Evolutionary conservation across 495 filamentous ascomycete genomes (phyloP), one percentile per base, ranked within the genome.

Genomic region (Xylaria telfairii): DNA sequence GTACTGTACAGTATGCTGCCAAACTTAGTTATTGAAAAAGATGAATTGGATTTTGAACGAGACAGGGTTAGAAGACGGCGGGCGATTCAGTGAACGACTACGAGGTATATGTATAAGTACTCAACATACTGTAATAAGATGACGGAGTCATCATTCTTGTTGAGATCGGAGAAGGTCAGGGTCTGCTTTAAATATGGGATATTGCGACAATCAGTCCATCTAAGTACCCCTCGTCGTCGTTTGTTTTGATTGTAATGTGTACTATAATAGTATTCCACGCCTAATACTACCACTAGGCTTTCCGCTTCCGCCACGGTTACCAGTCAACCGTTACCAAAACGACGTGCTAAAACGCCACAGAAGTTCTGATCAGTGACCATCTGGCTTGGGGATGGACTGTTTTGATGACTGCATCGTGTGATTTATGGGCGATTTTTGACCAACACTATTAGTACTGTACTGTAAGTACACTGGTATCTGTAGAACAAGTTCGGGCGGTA

Each of bases 111-210:
- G 34, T 37, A n/a, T n/a, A n/a, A 57, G 1, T n/a, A 30, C 10
- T 15, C 3, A 4, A n/a, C 4, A 37, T 21, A 65, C 8, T n/a
- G 44, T 47, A 21, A 65, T 24, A 51, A 32, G 44, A 65, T 44
- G 44, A 44, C 62, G 62, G 62, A 65, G 62, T 49, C 39, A 26
- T 26, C 28, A 44, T 17, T 28, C 19, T 65, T 19, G 42, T 51
- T 21, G 7, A 21, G n/a, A 51, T 37, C n/a, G 26, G 7, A 34
- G 39, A 13, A 13, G 62, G 62, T 49, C 26, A n/a, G 62, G 62
- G 44, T 51, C 44, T 65, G 62, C 62, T 65, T 65, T 65, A 28
- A 65, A 51, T 64, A 64, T 47, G 61, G 41, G 61, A 64, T 46
- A 64, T 64, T 64, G 47, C 24, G 21, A 63, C 2, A n/a, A 24